Evolutionary conservation across 148 eudicot genomes (phyloP), one percentile per base, ranked within the genome.

Genomic region (Chenopodium album): DNA sequence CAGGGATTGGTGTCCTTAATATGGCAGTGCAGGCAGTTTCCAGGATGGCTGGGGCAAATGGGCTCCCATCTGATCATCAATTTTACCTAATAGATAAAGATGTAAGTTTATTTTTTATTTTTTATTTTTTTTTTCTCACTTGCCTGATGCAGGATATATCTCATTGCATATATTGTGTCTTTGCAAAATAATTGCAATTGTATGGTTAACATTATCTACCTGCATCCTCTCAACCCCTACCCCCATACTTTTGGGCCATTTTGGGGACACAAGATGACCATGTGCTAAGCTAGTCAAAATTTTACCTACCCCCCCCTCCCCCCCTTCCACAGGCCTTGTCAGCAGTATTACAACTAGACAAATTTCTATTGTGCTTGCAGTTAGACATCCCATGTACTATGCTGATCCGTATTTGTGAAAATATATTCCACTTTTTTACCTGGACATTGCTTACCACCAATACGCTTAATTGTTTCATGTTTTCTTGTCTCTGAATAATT

Each of bases 1-100:
- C 99, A 82, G 99, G 99, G 90, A 90, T 96, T 86, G 99, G 99
- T 78, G 99, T 96, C 82, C 89, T 96, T 84, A 91, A 90, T 72
- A 92, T 92, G 98, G 99, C 95, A 54, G 81, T 85, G 56, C 93
- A 92, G 89, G 99, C 94, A 86, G 93, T 90, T 80, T 82, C 90
- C 79, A 91, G 97, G 87, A 90, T 94, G 88, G 88, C 95, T 65
- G 91, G 94, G 84, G 82, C 87, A 37, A 76, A 79, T 79, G 88
- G 83, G n/a, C 64, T 85, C 69, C 75, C 83, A 44, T 89, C 89
- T 79, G 87, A 91, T 80, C 94, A 94, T 77, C 99, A 94, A 74
- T 92, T 96, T 83, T 96, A 91, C 88, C 90, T 96, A 5, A 85
- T 92, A 84, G 98, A 96, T 82, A 96, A 96, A 92, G 91, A 96